A percentile compares a stretch with the other conserved stretches of the same genome.
Evolutionary conservation across 768 basidiomycete species (phyloP).

Genomic region (Kwoniella europaea): DNA sequence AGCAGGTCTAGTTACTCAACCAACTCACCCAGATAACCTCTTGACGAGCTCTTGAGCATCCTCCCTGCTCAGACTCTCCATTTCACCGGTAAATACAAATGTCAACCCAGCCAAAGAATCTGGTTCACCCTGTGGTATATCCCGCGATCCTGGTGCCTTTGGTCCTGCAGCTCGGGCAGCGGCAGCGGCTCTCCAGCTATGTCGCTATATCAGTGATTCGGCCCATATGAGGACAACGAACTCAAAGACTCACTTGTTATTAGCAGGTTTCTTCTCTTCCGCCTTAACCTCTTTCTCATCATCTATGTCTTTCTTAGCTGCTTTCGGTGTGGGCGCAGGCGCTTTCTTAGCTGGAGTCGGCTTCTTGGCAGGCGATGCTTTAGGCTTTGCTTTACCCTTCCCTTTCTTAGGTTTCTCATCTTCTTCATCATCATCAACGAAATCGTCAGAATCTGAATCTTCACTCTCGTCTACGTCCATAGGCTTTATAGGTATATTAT

Average conservation of each 20-base stretch:
- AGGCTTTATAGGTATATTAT: conserved; percentile 32
- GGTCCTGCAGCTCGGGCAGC: conserved; percentile 46
- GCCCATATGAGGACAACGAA: too few relatives aligned
- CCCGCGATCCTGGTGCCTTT: conserved; percentile 65
- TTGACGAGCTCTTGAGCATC: conserved; percentile 87
- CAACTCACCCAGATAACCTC: conserved; percentile 87
- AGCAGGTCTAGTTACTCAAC: too few relatives aligned
- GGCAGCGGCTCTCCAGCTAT: conserved; percentile 53
- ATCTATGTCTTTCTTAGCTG: conserved; percentile 23
- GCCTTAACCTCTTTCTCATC: conserved; percentile 29
- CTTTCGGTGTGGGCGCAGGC: conserved; percentile 24
- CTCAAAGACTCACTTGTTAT: conserved; percentile 57
- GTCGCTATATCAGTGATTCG: too few relatives aligned
- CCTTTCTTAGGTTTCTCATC: conserved; percentile 35
- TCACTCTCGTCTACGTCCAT: conserved; percentile 39
- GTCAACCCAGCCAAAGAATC: conserved; percentile 82
- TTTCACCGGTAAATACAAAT: conserved; percentile 94
- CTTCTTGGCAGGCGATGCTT: conserved; percentile 31
- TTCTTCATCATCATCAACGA: conserved; percentile 44
- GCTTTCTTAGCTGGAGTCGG: conserved; percentile 32
- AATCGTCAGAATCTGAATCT: conserved; percentile 30
- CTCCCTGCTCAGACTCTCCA: conserved; percentile 82
- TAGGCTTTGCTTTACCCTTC: conserved; percentile 34
- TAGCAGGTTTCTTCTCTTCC: conserved; percentile 56
- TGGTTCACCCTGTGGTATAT: conserved; percentile 72